Conservation (phyloP, 1,139 yeast genomes). For the Kodamaea ohmeri region DNA sequence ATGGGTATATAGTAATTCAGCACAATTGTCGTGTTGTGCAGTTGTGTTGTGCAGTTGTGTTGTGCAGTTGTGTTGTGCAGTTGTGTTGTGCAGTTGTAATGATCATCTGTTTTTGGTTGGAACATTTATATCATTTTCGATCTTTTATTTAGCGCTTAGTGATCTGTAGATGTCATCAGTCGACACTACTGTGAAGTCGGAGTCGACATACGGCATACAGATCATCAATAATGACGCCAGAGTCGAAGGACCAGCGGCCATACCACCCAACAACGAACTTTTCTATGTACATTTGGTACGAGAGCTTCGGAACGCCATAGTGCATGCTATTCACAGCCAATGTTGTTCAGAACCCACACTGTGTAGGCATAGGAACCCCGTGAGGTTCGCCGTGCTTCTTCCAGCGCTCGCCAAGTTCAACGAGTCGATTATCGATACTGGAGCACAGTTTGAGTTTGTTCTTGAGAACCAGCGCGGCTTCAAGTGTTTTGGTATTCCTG, state of each 20-base stretch:
- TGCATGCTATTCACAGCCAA: constrained; percentile 8
- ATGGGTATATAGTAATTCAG: too few species aligned
- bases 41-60: neutral
- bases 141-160: too few species aligned
- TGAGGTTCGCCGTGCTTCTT: constrained; percentile 12
- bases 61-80: neutral
- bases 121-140: too few species aligned
- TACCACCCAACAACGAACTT: constrained; percentile 7
- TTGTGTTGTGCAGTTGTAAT: neutral
- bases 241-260: neutral
- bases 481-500: constrained; percentile 60
- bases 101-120: too few species aligned
- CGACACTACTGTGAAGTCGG: too few species aligned
- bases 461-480: constrained; percentile 73
- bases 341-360: constrained; percentile 1
- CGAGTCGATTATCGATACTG: constrained; percentile 8
- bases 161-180: too few species aligned
- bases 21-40: too few species aligned
- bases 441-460: constrained; percentile 37
- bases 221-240: constrained; percentile 1
- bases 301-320: constrained; percentile 6
- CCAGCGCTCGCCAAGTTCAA: constrained; percentile 13
- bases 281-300: constrained; percentile 14
- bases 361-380: neutral
- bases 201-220: neutral